A percentile compares a stretch with the other conserved stretches of the same genome.
Evolutionary conservation across 2,329 filamentous ascomycete species (phyloP).

Genomic region (Anisogramma anomala): DNA sequence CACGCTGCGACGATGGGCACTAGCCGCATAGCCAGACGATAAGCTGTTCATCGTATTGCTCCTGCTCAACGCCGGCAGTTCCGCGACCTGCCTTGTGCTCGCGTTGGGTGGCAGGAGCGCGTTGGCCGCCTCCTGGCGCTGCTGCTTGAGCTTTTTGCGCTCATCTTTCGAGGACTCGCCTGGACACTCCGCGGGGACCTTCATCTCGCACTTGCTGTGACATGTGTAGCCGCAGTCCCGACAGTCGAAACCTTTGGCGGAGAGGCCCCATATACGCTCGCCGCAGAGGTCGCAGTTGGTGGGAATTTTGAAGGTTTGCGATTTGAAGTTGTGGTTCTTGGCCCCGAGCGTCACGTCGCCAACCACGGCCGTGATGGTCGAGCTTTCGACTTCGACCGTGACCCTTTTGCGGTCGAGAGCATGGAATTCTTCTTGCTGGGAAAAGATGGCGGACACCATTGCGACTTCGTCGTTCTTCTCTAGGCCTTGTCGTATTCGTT

Average conservation of each 20-base stretch:
- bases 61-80: conserved; percentile 58
- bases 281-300: conserved; percentile 97
- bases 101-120: conserved; percentile 37
- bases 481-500: conserved; percentile 67
- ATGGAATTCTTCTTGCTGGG: conserved; percentile 74
- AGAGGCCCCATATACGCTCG: conserved; percentile 92
- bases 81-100: conserved; percentile 37
- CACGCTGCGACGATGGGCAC: conserved; percentile 58
- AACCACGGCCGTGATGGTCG: conserved; percentile 80
- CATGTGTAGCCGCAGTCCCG: conserved; percentile 95
- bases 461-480: conserved; percentile 85
- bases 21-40: conserved; percentile 76
- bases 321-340: conserved; percentile 94
- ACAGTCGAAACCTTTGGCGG: conserved; percentile 93
- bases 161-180: conserved; percentile 91
- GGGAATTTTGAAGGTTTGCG: conserved; percentile 98
- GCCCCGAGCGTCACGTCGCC: conserved; percentile 88
- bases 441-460: conserved; percentile 71
- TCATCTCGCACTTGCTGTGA: conserved; percentile 98
- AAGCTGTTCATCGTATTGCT: conserved; percentile 85
- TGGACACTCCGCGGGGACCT: conserved; percentile 89
- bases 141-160: conserved; percentile 81
- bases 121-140: conserved; percentile 70
- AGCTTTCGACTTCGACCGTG: conserved; percentile 84
- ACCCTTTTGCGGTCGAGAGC: conserved; percentile 72